These are phyloP conservation scores for Suhomyces faveliae DNA, from an alignment of 805 yeast genomes.

Conservation along the genomic window DNA sequence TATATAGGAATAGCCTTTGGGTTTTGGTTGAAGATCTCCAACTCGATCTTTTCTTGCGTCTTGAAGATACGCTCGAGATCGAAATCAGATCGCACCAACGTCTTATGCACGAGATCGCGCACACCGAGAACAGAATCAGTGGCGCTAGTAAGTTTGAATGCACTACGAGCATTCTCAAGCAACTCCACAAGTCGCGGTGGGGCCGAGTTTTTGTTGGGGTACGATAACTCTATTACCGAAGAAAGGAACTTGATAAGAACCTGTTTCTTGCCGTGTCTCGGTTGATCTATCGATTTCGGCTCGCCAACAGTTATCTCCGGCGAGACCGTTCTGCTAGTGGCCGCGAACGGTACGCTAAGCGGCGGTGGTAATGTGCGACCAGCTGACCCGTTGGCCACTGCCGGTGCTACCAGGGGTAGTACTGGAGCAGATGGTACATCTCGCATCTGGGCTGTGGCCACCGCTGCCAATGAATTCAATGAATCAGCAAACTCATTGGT, in stretches of 20 bases:
- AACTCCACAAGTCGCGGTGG: conserved; percentile 80
- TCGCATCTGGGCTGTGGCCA: conserved; percentile 28
- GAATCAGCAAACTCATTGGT: conserved; percentile 6
- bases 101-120: conserved; percentile 24
- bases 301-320: background rate
- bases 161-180: conserved; percentile 70
- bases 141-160: conserved; percentile 46
- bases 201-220: conserved; percentile 61
- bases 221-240: conserved; percentile 61
- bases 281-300: background rate
- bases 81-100: conserved; percentile 28
- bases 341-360: background rate
- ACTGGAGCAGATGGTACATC: conserved; percentile 1
- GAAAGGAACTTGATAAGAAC: conserved; percentile 51
- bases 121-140: conserved; percentile 23
- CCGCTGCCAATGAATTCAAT: conserved; percentile 34
- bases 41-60: conserved; percentile 29
- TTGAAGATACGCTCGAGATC: conserved; percentile 41
- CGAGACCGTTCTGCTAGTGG: conserved; percentile 4
- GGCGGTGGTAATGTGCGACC: background rate
- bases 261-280: conserved; percentile 17
- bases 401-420: background rate
- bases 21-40: conserved; percentile 37
- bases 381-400: background rate
- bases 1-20: conserved; percentile 35